Base-by-base conservation (phyloP, 352 stramenopile genomes). In the Phytophthora hybrid region DNA sequence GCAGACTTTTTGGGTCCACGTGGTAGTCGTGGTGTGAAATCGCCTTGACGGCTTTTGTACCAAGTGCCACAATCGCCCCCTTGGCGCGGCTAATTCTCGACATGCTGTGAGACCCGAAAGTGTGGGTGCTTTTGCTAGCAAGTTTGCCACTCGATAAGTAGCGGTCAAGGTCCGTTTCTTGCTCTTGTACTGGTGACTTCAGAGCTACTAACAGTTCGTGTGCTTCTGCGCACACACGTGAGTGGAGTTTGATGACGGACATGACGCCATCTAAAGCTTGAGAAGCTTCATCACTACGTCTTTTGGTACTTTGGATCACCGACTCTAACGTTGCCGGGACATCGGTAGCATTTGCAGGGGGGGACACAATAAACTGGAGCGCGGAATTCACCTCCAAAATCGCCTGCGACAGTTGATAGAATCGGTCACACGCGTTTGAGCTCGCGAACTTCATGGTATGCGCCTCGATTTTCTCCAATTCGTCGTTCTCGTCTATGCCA, bases 191-290 rank as follows among this genome's bases (percentile, higher is more conserved):
- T 2, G 16, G 59, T 11, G 31, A 21, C 11, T 5, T 46, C n/a
- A 56, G 18, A 34, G 56, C 46, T n/a, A 32, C 16, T 1, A 76
- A 32, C 13, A 76, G 31, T 52, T 72, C 71, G n/a, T 70, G 76
- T 5, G 84, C 73, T 21, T 86, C 79, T 0, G 71, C 59, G 54
- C 81, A 80, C 9, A 88, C 62, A 10, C 73, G 71, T 9, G 74
- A 81, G 69, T 90, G 81, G 0, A 82, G 44, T 62, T 83, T 83
- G 8, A 84, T 72, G 31, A 86, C 65, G 0, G 47, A 63, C 46
- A 74, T 82, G 32, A 88, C 64, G 0, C 52, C 55, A 32, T 86
- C 83, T 10, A 88, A 29, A 0, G 70, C 46, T 16, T 79, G 79
- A 21, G 71, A 75, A n/a, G 58, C 71, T 55, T 49, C 69, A 26